Conservation (phyloP, 2,329 filamentous ascomycete genomes). For the Raffaelea arxii region DNA sequence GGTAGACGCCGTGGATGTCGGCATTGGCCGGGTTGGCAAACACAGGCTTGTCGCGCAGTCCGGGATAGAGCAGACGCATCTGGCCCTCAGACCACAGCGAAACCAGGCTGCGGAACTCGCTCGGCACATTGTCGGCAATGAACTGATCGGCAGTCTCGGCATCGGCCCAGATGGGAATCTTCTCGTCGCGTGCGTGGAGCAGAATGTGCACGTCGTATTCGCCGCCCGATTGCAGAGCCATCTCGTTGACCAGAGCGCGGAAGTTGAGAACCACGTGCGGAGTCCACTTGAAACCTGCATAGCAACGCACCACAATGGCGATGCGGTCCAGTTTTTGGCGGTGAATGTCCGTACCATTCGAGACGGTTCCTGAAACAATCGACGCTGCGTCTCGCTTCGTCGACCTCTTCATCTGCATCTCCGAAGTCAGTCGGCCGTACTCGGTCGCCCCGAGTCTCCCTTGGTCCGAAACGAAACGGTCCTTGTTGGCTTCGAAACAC, state of each 20-base stretch:
- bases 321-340: slow-evolving; percentile 46
- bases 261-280: slow-evolving; percentile 70
- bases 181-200: slow-evolving; percentile 73
- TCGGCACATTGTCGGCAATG: slow-evolving; percentile 56
- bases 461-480: slow-evolving; percentile 37
- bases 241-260: slow-evolving; percentile 69
- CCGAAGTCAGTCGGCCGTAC: background rate
- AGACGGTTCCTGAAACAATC: too few species aligned
- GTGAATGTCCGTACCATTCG: background rate
- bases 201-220: slow-evolving; percentile 79
- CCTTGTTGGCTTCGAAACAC: slow-evolving; percentile 50
- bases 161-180: slow-evolving; percentile 73
- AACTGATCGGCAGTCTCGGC: slow-evolving; percentile 62
- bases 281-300: slow-evolving; percentile 70
- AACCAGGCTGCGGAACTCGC: slow-evolving; percentile 70
- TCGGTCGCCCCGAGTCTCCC: slow-evolving; percentile 1
- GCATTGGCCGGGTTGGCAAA: slow-evolving; percentile 42
- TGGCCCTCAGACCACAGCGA: slow-evolving; percentile 79
- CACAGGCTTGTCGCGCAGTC: slow-evolving; percentile 60
- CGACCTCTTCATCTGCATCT: background rate
- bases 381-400: background rate
- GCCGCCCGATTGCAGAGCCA: slow-evolving; percentile 66
- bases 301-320: slow-evolving; percentile 71
- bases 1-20: slow-evolving; percentile 60
- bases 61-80: slow-evolving; percentile 68